A percentile compares a stretch with the other conserved stretches of the same genome.
Evolutionary conservation across 495 filamentous ascomycete genomes (phyloP).

Genomic region (Letharia columbiana): DNA sequence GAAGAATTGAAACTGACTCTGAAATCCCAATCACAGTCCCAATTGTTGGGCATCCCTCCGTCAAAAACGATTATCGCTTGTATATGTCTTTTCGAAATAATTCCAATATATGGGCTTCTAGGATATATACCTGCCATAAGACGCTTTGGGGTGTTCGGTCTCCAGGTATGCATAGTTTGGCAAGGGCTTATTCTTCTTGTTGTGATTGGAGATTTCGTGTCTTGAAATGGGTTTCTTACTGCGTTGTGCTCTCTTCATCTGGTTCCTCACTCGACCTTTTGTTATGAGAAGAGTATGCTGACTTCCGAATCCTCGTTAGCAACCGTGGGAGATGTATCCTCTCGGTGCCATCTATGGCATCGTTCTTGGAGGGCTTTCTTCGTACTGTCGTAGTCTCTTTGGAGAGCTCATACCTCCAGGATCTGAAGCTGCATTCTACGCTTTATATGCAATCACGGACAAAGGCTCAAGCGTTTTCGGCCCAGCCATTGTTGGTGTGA

Average conservation of each 20-base stretch:
- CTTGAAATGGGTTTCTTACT: not conserved
- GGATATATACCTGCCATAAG: slow-evolving; percentile 80
- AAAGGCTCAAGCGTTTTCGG: slow-evolving; percentile 94
- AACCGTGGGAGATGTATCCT: slow-evolving; percentile 95
- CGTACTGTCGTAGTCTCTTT: slow-evolving; percentile 87
- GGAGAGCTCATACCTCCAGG: slow-evolving; percentile 90
- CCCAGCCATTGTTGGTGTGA: slow-evolving; percentile 83
- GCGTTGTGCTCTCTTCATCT: not conserved
- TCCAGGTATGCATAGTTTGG: slow-evolving; percentile 41
- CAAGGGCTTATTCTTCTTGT: not conserved
- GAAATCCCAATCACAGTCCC: slow-evolving; percentile 34
- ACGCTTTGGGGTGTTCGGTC: slow-evolving; percentile 64
- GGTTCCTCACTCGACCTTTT: not conserved
- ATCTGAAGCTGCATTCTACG: slow-evolving; percentile 91
- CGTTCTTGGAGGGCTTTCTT: slow-evolving; percentile 85
- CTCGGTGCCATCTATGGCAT: slow-evolving; percentile 85
- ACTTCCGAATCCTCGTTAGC: slow-evolving; percentile 21
- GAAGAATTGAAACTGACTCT: not conserved
- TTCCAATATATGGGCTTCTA: slow-evolving; percentile 83
- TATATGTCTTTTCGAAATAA: slow-evolving; percentile 81
- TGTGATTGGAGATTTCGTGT: not conserved
- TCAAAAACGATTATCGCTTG: slow-evolving; percentile 86
- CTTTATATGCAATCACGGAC: slow-evolving; percentile 93
- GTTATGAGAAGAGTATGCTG: not conserved
- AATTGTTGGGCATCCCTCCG: slow-evolving; percentile 53